Evolutionary conservation across 768 basidiomycete genomes (phyloP).

Genomic region (Lactifluus volemus): DNA sequence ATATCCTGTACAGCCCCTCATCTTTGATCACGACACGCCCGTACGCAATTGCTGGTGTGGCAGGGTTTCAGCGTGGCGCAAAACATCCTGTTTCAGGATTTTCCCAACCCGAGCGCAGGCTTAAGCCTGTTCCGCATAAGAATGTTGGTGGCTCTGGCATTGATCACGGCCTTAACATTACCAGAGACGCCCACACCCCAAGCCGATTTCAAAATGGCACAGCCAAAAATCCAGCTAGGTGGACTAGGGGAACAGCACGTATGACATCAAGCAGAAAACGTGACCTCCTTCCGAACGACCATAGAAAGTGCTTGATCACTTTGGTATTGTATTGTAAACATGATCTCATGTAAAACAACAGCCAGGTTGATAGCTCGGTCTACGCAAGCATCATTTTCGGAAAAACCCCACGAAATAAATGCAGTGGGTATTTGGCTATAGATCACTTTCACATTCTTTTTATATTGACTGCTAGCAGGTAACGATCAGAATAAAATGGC

Average conservation of each 20-base stretch:
- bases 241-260: not conserved
- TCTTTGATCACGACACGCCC: conserved; percentile 4
- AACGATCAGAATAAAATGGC: not conserved
- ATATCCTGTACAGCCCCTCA: not conserved
- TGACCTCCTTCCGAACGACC: not conserved
- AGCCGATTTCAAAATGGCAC: not conserved
- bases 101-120: not conserved
- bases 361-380: conserved; percentile 1
- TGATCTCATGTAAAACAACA: not conserved
- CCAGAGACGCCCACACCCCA: not conserved
- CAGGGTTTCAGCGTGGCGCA: conserved; percentile 9
- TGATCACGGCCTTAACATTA: not conserved
- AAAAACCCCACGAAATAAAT: not conserved
- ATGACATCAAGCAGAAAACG: not conserved
- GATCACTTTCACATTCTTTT: not conserved
- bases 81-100: not conserved
- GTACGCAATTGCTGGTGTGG: conserved; percentile 8
- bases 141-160: not conserved
- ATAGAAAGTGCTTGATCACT: conserved; percentile 4
- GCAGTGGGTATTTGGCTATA: not conserved
- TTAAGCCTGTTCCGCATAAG: conserved; percentile 8
- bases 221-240: not conserved
- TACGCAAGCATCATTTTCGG: conserved; percentile 8
- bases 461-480: not conserved
- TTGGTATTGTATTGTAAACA: not conserved